Percentiles rank a stretch among this genome's conserved stretches.
Conservation (phyloP, 2,329 filamentous ascomycete genomes). For the Davidsoniella neocaledoniae region DNA sequence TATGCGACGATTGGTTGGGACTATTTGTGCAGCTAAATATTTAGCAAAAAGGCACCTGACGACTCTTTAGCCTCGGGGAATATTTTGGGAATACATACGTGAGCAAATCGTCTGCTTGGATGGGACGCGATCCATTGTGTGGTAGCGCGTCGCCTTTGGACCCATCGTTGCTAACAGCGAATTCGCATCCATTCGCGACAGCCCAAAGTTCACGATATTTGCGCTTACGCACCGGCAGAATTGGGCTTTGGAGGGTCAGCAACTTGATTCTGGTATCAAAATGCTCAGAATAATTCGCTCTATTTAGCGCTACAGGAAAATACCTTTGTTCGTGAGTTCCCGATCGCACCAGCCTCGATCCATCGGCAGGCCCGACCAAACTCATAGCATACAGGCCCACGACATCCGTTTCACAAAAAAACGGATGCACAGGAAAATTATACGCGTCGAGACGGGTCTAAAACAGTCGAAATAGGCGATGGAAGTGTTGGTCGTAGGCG, state of each 20-base stretch:
- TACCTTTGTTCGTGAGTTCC: slow-evolving; percentile 47
- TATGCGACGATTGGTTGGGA: slow-evolving; percentile 10
- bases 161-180: slow-evolving; percentile 9
- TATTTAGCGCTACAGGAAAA: slow-evolving; percentile 26
- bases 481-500: slow-evolving; percentile 2
- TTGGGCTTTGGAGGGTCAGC: slow-evolving; percentile 39
- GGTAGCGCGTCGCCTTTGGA: slow-evolving; percentile 12
- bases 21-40: background rate
- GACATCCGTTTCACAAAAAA: slow-evolving; percentile 53
- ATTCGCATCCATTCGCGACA: slow-evolving; percentile 32
- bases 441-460: slow-evolving; percentile 8
- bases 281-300: slow-evolving; percentile 33
- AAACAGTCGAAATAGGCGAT: slow-evolving; percentile 9
- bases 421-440: slow-evolving; percentile 28
- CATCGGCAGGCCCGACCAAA: slow-evolving; percentile 51
- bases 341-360: slow-evolving; percentile 48
- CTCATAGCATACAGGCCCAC: slow-evolving; percentile 51
- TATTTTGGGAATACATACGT: slow-evolving; percentile 5
- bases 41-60: too few relatives aligned
- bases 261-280: slow-evolving; percentile 27
- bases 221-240: slow-evolving; percentile 72
- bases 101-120: slow-evolving; percentile 12
- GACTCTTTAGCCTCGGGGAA: too few relatives aligned
- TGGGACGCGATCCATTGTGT: slow-evolving; percentile 12
- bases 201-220: slow-evolving; percentile 78